These are phyloP conservation scores for Mortierella sp. DNA, from an alignment of 371 early-diverging fungal genomes.

Conservation along the genomic window DNA sequence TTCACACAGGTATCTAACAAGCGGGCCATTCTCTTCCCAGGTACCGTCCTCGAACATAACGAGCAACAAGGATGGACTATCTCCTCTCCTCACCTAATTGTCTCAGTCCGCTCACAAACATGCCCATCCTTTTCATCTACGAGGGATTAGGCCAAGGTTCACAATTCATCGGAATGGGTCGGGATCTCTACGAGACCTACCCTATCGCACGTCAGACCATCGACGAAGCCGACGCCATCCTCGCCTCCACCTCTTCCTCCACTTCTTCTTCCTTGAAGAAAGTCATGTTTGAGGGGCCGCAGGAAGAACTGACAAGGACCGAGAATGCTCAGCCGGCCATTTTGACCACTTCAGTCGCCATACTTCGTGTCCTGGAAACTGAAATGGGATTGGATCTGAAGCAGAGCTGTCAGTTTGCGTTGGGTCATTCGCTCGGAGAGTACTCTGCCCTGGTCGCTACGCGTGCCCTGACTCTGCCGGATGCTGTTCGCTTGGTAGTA, in stretches of 20 bases:
- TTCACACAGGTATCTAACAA: constrained; percentile 2
- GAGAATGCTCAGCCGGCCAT: constrained; percentile 95
- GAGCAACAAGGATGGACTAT: too few species aligned
- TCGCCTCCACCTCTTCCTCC: constrained; percentile 34
- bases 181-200: constrained; percentile 82
- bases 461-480: constrained; percentile 74
- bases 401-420: constrained; percentile 73
- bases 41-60: neutral
- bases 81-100: too few species aligned
- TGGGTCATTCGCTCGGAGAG: constrained; percentile 95
- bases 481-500: constrained; percentile 86
- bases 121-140: too few species aligned
- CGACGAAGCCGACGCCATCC: constrained; percentile 87
- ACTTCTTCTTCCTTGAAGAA: constrained; percentile 57
- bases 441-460: constrained; percentile 89
- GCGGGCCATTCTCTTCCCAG: constrained; percentile 3
- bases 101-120: too few species aligned
- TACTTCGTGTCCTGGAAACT: constrained; percentile 81
- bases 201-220: constrained; percentile 80
- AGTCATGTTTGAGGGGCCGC: constrained; percentile 84
- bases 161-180: constrained; percentile 92
- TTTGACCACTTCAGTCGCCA: constrained; percentile 87
- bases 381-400: constrained; percentile 81
- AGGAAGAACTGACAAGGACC: constrained; percentile 79
- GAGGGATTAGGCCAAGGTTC: constrained; percentile 84